Conservation (phyloP, 164 flowering plant genomes). For the Aristolochia contorta region DNA sequence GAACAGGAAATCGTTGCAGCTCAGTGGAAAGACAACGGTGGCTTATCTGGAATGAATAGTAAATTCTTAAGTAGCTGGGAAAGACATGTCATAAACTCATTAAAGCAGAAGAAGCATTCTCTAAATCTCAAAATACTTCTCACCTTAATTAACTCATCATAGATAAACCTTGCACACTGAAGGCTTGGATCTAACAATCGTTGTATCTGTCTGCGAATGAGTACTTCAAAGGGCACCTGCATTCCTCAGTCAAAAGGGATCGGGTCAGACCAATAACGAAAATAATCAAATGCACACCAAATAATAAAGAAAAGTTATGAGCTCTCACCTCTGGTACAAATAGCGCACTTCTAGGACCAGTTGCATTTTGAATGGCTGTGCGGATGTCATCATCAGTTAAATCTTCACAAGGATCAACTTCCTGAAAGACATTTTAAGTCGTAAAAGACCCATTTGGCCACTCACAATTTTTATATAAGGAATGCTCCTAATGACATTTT, state of each 20-base stretch:
- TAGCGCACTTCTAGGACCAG: conserved; percentile 82
- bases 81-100: too few relatives aligned
- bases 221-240: conserved; percentile 93
- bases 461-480: not conserved
- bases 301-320: not conserved
- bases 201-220: conserved; percentile 79
- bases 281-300: not conserved
- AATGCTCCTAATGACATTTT: too few relatives aligned
- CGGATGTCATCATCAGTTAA: conserved; percentile 91
- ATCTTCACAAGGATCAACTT: conserved; percentile 97
- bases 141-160: conserved; percentile 83
- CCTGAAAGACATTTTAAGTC: conserved; percentile 32
- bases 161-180: conserved; percentile 90
- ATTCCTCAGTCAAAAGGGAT: not conserved
- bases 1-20: conserved; percentile 72
- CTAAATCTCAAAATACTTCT: too few relatives aligned
- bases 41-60: conserved; percentile 56
- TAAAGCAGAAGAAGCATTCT: too few relatives aligned
- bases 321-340: conserved; percentile 87
- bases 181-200: conserved; percentile 91
- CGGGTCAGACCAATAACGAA: too few relatives aligned
- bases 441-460: conserved; percentile 2
- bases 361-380: conserved; percentile 94
- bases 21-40: conserved; percentile 69
- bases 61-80: not conserved